Percentiles rank a stretch among this genome's conserved stretches.
These are phyloP conservation scores for Bruguiera parviflora DNA, from an alignment of 345 rosid species.

Conservation along the genomic window DNA sequence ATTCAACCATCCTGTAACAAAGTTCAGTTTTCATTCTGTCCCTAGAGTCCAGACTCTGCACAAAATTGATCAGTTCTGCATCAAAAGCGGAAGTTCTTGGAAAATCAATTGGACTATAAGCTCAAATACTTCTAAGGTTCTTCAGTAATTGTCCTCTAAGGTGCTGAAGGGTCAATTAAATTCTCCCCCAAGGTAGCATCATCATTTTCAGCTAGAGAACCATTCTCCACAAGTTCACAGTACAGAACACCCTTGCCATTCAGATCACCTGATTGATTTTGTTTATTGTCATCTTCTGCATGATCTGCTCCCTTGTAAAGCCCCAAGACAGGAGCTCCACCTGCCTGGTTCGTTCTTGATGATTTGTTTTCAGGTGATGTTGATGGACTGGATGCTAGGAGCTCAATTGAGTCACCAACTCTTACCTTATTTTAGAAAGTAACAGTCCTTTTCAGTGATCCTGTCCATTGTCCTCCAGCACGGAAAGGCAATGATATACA, in stretches of 20 bases:
- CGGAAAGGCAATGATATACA: neutral
- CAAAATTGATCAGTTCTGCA: no score
- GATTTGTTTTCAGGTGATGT: conserved; percentile 18
- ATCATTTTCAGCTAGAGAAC: conserved; percentile 32
- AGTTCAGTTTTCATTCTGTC: no score
- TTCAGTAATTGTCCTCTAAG: conserved; percentile 7
- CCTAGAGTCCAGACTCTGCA: no score
- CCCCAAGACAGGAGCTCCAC: conserved; percentile 4
- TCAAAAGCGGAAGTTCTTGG: no score
- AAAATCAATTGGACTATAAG: neutral
- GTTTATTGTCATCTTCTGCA: conserved; percentile 21
- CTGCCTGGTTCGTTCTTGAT: conserved; percentile 13
- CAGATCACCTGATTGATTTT: conserved; percentile 29
- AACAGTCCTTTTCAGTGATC: neutral
- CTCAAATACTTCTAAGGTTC: neutral
- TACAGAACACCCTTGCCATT: conserved; percentile 34
- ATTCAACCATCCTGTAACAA: no score
- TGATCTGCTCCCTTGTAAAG: conserved; percentile 17
- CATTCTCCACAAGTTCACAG: conserved; percentile 34
- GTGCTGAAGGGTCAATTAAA: conserved; percentile 4
- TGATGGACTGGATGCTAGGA: conserved; percentile 13
- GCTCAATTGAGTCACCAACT: conserved; percentile 26
- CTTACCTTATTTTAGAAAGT: conserved; percentile 31
- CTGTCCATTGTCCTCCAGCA: neutral
- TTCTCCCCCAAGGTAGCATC: conserved; percentile 21